These are phyloP conservation scores for Sistotremastrum niveocremeum DNA, from an alignment of 768 basidiomycete species.

Conservation along the genomic window DNA sequence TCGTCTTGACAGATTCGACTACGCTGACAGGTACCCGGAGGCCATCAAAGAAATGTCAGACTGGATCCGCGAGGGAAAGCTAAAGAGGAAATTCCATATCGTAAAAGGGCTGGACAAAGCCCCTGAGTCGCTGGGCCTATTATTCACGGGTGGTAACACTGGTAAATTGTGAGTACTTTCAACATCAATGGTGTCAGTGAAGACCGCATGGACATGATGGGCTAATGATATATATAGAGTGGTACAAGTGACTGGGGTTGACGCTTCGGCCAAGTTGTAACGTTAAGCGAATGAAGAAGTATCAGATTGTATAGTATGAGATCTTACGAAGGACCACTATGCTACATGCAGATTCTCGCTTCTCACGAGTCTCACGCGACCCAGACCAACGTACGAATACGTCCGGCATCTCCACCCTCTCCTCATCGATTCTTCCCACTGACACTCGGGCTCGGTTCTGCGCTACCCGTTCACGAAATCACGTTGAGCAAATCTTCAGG, in stretches of 20 bases:
- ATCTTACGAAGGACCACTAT: too few species aligned
- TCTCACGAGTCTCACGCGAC: too few species aligned
- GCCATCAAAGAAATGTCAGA: slow-evolving; percentile 44
- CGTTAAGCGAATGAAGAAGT: neutral
- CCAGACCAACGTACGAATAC: too few species aligned
- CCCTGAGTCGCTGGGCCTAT: slow-evolving; percentile 50
- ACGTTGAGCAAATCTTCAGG: too few species aligned
- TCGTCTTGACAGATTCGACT: slow-evolving; percentile 49
- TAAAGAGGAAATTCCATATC: slow-evolving; percentile 72
- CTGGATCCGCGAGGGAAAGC: slow-evolving; percentile 50
- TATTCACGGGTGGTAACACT: slow-evolving; percentile 66
- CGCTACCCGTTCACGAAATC: too few species aligned
- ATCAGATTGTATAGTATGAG: too few species aligned
- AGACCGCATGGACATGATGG: too few species aligned
- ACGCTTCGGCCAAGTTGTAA: slow-evolving; percentile 16
- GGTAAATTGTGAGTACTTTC: slow-evolving; percentile 47
- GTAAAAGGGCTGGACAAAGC: slow-evolving; percentile 65
- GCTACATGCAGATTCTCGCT: too few species aligned
- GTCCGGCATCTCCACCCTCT: too few species aligned
- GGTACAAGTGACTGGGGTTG: slow-evolving; percentile 32
- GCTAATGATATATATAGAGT: slow-evolving; percentile 26
- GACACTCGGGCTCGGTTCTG: too few species aligned
- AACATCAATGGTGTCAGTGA: neutral
- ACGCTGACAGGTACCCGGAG: slow-evolving; percentile 40
- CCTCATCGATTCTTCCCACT: too few species aligned